Conservation (phyloP, 2,329 filamentous ascomycete genomes). For the Microdochium nivale region DNA sequence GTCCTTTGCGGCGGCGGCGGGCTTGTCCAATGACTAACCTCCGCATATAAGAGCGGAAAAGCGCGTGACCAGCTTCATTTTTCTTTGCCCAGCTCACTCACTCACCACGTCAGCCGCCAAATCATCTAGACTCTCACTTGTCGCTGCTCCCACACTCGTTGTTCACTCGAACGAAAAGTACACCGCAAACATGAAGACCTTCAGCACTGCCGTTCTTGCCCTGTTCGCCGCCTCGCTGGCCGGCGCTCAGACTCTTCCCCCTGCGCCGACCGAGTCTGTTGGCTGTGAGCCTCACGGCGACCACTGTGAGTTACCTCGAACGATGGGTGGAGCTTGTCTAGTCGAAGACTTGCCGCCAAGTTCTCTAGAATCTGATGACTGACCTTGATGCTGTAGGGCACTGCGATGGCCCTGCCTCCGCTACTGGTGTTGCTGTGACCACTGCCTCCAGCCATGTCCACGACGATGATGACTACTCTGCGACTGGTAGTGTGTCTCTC, state of each 20-base stretch:
- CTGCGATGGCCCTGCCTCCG: constrained; percentile 6
- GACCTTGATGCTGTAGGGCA: constrained; percentile 2
- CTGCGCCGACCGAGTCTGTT: constrained; percentile 15
- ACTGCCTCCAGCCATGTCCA: constrained; percentile 4
- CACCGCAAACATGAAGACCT: constrained; percentile 7
- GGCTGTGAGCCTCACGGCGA: constrained; percentile 29
- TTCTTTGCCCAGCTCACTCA: neutral
- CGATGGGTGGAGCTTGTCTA: neutral
- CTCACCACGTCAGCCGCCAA: neutral
- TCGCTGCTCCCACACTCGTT: neutral
- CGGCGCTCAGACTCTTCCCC: constrained; percentile 6
- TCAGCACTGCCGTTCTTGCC: constrained; percentile 2
- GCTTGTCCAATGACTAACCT: neutral
- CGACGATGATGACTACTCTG: constrained; percentile 1
- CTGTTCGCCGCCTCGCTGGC: constrained; percentile 6
- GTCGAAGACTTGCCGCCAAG: neutral
- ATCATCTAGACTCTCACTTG: neutral
- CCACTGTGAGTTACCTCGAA: constrained; percentile 18
- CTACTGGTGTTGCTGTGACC: neutral
- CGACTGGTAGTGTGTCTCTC: constrained; percentile 4
- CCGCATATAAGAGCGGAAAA: neutral
- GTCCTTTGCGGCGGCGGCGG: neutral
- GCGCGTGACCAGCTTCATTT: neutral
- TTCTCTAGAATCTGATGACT: neutral
- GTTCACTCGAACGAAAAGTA: neutral